phyloP scores from a whole-genome alignment of 1,284 basidiomycete species.

The Papiliotrema terrestris region DNA sequence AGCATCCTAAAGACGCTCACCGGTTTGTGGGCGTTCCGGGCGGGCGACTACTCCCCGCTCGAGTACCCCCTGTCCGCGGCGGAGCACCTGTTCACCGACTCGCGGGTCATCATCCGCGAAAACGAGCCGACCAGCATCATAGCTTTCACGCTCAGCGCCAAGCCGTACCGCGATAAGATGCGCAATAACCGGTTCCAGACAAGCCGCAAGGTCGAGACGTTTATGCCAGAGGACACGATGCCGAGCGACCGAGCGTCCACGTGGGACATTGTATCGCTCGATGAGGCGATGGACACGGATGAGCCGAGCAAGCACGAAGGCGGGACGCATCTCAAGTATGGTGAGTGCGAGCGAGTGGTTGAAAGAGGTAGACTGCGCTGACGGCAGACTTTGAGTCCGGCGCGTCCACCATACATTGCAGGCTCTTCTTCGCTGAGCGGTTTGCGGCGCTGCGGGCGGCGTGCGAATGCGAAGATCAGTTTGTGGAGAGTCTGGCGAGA shows the following conservation, averaged over 20 bases:
- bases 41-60: conserved; percentile 54
- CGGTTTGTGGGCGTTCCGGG: conserved; percentile 68
- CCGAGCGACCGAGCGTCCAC: conserved; percentile 55
- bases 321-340: conserved; percentile 49
- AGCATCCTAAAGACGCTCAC: conserved; percentile 84
- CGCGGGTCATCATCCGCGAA: conserved; percentile 89
- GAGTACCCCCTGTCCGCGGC: conserved; percentile 56
- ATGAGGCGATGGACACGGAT: conserved; percentile 45
- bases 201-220: conserved; percentile 42
- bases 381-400: conserved; percentile 77
- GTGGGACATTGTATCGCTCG: conserved; percentile 75
- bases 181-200: conserved; percentile 56
- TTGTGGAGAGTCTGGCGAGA: conserved; percentile 87
- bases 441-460: conserved; percentile 90
- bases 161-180: conserved; percentile 81
- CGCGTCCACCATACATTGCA: conserved; percentile 90
- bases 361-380: conserved; percentile 3
- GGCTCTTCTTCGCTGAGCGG: conserved; percentile 93
- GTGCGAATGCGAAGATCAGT: conserved; percentile 88
- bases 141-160: conserved; percentile 89
- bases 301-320: conserved; percentile 31
- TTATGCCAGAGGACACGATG: conserved; percentile 30
- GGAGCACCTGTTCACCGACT: conserved; percentile 93
- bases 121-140: conserved; percentile 99
- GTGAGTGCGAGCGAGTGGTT: conserved; percentile 17